Percentiles rank a stretch among this genome's conserved stretches.
Conservation (phyloP, 164 flowering plant species). For the Liriodendron chinense region DNA sequence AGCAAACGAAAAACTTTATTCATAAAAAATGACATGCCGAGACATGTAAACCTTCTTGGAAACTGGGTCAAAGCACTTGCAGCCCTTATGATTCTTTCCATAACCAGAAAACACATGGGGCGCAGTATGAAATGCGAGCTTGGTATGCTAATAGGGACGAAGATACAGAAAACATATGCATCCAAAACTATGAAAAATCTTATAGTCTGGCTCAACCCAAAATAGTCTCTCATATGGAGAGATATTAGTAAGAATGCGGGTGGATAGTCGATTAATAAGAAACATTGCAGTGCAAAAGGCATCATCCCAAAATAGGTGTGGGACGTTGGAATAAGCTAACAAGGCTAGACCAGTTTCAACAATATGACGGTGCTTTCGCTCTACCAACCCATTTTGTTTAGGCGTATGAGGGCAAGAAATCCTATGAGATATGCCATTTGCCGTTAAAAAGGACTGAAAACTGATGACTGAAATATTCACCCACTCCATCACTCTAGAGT, state of each 20-base stretch:
- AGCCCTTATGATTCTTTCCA: not conserved
- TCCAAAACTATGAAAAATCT: not conserved
- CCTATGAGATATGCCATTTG: not conserved
- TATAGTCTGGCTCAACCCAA: not conserved
- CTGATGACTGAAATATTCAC: not conserved
- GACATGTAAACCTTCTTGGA: not conserved
- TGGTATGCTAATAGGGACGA: not conserved
- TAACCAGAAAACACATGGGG: not conserved
- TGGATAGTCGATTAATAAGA: not conserved
- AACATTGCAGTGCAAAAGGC: not conserved
- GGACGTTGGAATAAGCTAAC: not conserved
- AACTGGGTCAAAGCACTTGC: not conserved
- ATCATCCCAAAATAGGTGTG: not conserved
- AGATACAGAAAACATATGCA: not conserved
- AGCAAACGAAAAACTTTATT: too few relatives aligned
- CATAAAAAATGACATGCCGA: too few relatives aligned
- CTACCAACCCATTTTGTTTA: not conserved
- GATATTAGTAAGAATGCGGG: not conserved
- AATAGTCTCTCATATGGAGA: not conserved
- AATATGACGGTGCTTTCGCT: not conserved
- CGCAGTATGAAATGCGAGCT: not conserved
- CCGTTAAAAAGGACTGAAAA: not conserved
- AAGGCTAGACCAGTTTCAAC: not conserved
- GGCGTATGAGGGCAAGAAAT: not conserved
- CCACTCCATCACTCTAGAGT: not conserved